A percentile compares a stretch with the other conserved stretches of the same genome.
phyloP scores from a whole-genome alignment of 2,329 filamentous ascomycete genomes.

The Furcasterigmium sp. region DNA sequence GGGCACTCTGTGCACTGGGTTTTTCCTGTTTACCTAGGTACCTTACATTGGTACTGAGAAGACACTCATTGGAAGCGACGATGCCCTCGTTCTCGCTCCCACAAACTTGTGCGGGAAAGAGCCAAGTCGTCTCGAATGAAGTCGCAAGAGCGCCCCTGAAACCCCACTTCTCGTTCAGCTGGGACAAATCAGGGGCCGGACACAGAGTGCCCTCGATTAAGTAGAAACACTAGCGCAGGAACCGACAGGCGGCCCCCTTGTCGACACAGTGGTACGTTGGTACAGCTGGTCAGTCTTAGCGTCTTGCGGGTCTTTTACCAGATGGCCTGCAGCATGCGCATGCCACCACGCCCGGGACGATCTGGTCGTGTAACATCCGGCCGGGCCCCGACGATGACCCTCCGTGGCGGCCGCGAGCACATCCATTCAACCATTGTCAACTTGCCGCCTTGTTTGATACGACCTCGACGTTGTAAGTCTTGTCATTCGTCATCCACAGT shows the following conservation, averaged over 20 bases:
- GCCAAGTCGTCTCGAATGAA: slow-evolving; percentile 1
- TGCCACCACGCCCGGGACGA: neutral
- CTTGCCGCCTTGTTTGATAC: too few species aligned
- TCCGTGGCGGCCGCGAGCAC: too few species aligned
- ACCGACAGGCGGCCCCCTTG: slow-evolving; percentile 7
- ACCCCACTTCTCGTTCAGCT: neutral
- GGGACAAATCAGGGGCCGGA: neutral
- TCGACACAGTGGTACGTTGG: slow-evolving; percentile 7
- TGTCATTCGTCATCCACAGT: too few species aligned
- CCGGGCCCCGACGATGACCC: too few species aligned
- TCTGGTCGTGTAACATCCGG: neutral
- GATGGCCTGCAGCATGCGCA: neutral
- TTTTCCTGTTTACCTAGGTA: too few species aligned
- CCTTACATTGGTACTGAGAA: too few species aligned
- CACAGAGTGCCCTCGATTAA: slow-evolving; percentile 4
- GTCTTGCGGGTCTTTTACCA: neutral
- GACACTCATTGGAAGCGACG: too few species aligned
- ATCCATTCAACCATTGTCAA: too few species aligned
- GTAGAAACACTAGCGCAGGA: slow-evolving; percentile 15
- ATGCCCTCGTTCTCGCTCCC: too few species aligned
- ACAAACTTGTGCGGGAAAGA: neutral
- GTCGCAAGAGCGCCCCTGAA: neutral
- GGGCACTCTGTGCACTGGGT: too few species aligned
- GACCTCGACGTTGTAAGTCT: too few species aligned
- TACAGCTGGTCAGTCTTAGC: slow-evolving; percentile 6